These are phyloP conservation scores for Boletus subparvulus DNA, from an alignment of 768 basidiomycete genomes.

Conservation along the genomic window DNA sequence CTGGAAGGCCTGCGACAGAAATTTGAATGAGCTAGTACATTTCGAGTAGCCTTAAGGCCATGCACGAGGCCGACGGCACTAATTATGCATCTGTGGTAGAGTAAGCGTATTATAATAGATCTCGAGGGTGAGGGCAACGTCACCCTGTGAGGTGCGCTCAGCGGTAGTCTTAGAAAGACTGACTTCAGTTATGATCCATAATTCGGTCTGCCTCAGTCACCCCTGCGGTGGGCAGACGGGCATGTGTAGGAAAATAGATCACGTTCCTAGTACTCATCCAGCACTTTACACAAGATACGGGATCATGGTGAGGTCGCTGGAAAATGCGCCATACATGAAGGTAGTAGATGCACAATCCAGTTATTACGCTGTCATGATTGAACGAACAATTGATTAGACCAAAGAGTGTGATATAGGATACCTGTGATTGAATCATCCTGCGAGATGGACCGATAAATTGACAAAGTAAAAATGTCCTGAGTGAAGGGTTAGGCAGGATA, in stretches of 20 bases:
- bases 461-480: background rate
- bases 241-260: too few relatives aligned
- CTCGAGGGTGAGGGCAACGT: background rate
- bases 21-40: background rate
- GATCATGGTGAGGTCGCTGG: too few relatives aligned
- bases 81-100: too few relatives aligned
- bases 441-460: background rate
- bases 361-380: background rate
- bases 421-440: background rate
- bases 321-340: background rate
- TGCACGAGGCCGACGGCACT: too few relatives aligned
- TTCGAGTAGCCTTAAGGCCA: background rate
- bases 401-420: slow-evolving; percentile 11
- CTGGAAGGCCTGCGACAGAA: too few relatives aligned
- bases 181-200: too few relatives aligned
- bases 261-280: background rate
- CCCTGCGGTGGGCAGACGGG: background rate
- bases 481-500: slow-evolving; percentile 1
- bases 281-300: background rate
- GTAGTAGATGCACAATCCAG: background rate
- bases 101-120: too few relatives aligned
- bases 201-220: too few relatives aligned
- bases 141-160: background rate
- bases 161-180: too few relatives aligned
- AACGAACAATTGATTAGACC: slow-evolving; percentile 1